phyloP scores from a whole-genome alignment of 2,329 filamentous ascomycete genomes.

The Talaromyces sp. region DNA sequence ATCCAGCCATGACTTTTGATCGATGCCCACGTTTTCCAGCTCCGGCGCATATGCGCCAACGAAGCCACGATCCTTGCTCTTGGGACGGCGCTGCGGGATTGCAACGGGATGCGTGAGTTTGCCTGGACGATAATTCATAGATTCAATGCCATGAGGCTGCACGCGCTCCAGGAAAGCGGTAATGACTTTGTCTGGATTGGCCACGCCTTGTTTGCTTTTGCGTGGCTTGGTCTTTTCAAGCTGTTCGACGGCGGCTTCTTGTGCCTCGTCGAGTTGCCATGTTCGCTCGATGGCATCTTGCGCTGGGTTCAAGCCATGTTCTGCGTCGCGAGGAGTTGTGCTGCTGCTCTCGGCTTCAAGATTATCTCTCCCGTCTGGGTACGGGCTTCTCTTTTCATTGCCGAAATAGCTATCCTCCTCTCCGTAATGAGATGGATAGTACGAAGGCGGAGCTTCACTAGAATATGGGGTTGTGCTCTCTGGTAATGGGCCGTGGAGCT shows the following conservation, averaged over 20 bases:
- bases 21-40: constrained; percentile 30
- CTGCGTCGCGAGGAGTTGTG: not conserved
- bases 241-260: constrained; percentile 9
- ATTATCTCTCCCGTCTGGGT: not conserved
- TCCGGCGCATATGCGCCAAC: constrained; percentile 37
- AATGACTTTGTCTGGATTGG: constrained; percentile 14
- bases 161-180: constrained; percentile 10
- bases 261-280: constrained; percentile 13
- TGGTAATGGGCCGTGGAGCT: too few species aligned
- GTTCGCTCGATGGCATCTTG: constrained; percentile 1
- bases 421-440: not conserved
- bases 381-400: too few species aligned
- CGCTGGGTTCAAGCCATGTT: too few species aligned
- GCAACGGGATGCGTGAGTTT: constrained; percentile 26
- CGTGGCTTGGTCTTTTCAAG: not conserved
- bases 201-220: constrained; percentile 6
- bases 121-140: not conserved
- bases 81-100: constrained; percentile 36
- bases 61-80: constrained; percentile 33
- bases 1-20: constrained; percentile 31
- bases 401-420: not conserved
- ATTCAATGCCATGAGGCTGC: not conserved
- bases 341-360: not conserved
- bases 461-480: not conserved
- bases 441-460: not conserved